These are phyloP conservation scores for Sclerospora graminicola DNA, from an alignment of 352 stramenopile species.

Conservation along the genomic window DNA sequence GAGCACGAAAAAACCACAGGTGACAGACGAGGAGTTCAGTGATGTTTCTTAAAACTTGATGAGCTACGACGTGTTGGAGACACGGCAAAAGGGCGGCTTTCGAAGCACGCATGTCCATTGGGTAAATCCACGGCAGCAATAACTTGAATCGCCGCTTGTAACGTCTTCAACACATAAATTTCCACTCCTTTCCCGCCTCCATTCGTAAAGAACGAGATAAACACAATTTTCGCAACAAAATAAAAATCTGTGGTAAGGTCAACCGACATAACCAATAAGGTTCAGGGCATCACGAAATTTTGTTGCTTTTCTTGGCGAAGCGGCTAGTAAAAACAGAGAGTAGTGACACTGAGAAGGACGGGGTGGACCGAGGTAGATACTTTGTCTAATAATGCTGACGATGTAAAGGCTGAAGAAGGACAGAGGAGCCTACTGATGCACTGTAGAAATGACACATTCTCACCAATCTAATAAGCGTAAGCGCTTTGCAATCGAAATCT, in stretches of 20 bases:
- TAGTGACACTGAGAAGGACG: conserved; percentile 29
- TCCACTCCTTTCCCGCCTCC: conserved; percentile 66
- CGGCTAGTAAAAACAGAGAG: conserved; percentile 36
- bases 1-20: conserved; percentile 53
- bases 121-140: conserved; percentile 57
- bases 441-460: conserved; percentile 37
- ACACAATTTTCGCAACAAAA: conserved; percentile 68
- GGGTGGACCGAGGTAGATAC: conserved; percentile 21
- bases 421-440: conserved; percentile 29
- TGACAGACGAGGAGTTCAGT: conserved; percentile 86
- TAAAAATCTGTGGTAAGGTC: conserved; percentile 81
- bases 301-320: conserved; percentile 72
- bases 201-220: conserved; percentile 68
- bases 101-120: conserved; percentile 56
- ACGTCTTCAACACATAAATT: conserved; percentile 67
- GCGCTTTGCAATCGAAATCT: no score
- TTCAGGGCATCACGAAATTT: conserved; percentile 81
- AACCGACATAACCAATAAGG: conserved; percentile 79
- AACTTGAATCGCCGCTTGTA: conserved; percentile 61
- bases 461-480: no score
- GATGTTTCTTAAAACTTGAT: conserved; percentile 82
- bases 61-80: conserved; percentile 61
- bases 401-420: conserved; percentile 21
- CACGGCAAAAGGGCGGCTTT: conserved; percentile 47
- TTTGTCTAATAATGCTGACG: conserved; percentile 15